Conservation (phyloP, 768 basidiomycete species). For the Cystofilobasidium macerans region DNA sequence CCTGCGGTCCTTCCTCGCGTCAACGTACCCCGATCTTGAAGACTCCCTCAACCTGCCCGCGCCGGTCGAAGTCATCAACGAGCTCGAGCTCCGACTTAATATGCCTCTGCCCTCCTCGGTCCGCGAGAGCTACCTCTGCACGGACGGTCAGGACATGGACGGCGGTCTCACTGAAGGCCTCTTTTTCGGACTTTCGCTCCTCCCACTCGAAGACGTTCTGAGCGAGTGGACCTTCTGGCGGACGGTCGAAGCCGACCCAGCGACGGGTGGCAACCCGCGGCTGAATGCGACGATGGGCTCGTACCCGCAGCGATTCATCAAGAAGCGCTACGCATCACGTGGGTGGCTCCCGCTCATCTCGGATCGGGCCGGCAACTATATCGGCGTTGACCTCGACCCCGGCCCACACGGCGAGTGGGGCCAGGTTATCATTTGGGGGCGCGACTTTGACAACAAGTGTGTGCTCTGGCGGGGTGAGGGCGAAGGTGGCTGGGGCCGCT, state of each 20-base stretch:
- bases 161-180: slow-evolving; percentile 65
- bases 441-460: slow-evolving; percentile 96
- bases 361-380: slow-evolving; percentile 90
- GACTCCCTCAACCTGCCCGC: slow-evolving; percentile 93
- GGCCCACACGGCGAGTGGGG: slow-evolving; percentile 53
- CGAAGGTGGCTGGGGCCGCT: slow-evolving; percentile 82
- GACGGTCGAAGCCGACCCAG: slow-evolving; percentile 77
- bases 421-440: slow-evolving; percentile 96
- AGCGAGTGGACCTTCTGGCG: slow-evolving; percentile 97
- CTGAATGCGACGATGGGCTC: slow-evolving; percentile 72
- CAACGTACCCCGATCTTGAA: slow-evolving; percentile 84
- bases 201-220: slow-evolving; percentile 83
- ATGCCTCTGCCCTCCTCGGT: slow-evolving; percentile 61
- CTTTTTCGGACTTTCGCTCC: slow-evolving; percentile 86
- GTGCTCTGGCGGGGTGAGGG: slow-evolving; percentile 90
- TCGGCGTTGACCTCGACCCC: slow-evolving; percentile 89
- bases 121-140: slow-evolving; percentile 76
- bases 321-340: slow-evolving; percentile 76
- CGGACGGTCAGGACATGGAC: slow-evolving; percentile 74
- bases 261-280: slow-evolving; percentile 64
- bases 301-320: slow-evolving; percentile 80
- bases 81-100: slow-evolving; percentile 75
- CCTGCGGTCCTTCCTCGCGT: slow-evolving; percentile 64
- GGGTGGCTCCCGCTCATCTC: slow-evolving; percentile 95
- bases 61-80: slow-evolving; percentile 62